A percentile compares a stretch with the other conserved stretches of the same genome.
Evolutionary conservation across 306 rosid species (phyloP).

Genomic region (Trifolium fragiferum): DNA sequence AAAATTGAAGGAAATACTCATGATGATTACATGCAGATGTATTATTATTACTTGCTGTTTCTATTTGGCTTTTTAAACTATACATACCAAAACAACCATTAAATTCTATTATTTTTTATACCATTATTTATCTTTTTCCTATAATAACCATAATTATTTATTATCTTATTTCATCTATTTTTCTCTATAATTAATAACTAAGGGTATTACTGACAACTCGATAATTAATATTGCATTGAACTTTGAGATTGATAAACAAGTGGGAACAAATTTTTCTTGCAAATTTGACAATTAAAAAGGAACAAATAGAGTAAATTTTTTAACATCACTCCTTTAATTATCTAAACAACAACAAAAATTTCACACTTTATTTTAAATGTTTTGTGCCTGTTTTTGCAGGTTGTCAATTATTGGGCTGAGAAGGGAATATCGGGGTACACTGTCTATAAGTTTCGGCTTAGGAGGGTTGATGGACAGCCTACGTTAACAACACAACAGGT

Average conservation of each 20-base stretch:
- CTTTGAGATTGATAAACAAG: too few relatives aligned
- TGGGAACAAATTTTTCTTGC: too few relatives aligned
- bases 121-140: too few relatives aligned
- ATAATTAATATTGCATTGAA: too few relatives aligned
- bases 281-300: too few relatives aligned
- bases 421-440: conserved; percentile 95
- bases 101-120: too few relatives aligned
- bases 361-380: neutral
- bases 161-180: too few relatives aligned
- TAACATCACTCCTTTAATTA: neutral
- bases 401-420: conserved; percentile 84
- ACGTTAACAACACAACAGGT: conserved; percentile 92
- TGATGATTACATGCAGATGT: neutral
- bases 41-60: neutral
- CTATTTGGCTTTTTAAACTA: too few relatives aligned
- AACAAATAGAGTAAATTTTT: neutral
- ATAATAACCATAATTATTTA: too few relatives aligned
- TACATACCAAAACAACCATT: too few relatives aligned
- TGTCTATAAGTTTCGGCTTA: conserved; percentile 80
- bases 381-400: conserved; percentile 55
- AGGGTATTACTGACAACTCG: too few relatives aligned
- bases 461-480: conserved; percentile 87
- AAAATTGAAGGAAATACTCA: neutral
- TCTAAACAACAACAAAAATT: neutral
- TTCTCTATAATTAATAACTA: too few relatives aligned